A percentile compares a stretch with the other conserved stretches of the same genome.
phyloP scores from a whole-genome alignment of 2,329 filamentous ascomycete genomes.

The Colletotrichum costaricense region DNA sequence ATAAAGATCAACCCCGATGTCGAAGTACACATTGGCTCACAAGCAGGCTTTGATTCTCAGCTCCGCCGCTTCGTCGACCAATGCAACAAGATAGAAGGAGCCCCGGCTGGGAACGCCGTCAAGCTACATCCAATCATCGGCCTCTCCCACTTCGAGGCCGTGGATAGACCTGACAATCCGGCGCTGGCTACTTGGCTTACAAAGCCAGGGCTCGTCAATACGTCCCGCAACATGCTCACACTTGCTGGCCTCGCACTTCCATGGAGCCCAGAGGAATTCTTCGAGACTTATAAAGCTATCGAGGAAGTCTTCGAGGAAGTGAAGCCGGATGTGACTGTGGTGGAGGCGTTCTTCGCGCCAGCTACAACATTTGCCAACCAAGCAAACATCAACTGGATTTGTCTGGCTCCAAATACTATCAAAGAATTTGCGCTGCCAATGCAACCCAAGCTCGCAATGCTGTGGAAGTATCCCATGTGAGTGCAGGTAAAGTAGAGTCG shows the following conservation, averaged over 20 bases:
- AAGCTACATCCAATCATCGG: background rate
- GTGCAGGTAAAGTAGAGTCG: background rate
- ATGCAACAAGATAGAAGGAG: constrained; percentile 40
- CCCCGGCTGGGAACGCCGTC: background rate
- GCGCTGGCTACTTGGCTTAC: background rate
- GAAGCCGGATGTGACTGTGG: background rate
- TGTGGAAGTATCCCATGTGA: constrained; percentile 35
- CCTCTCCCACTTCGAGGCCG: constrained; percentile 4
- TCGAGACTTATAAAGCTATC: background rate
- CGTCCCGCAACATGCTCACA: background rate
- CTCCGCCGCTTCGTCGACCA: constrained; percentile 25
- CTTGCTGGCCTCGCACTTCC: background rate
- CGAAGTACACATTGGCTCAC: constrained; percentile 56
- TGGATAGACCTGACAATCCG: background rate
- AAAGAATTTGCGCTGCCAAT: constrained; percentile 51
- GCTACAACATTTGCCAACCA: background rate
- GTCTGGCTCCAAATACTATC: constrained; percentile 58
- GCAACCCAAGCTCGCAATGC: constrained; percentile 48
- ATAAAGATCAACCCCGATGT: constrained; percentile 46
- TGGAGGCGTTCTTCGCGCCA: background rate
- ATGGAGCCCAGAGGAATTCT: background rate
- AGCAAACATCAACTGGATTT: constrained; percentile 42
- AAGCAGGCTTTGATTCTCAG: background rate
- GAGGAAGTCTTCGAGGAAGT: background rate
- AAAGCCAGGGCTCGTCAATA: background rate